A percentile compares a stretch with the other conserved stretches of the same genome.
Conservation (phyloP, 345 rosid genomes). For the Camelina laxa region DNA sequence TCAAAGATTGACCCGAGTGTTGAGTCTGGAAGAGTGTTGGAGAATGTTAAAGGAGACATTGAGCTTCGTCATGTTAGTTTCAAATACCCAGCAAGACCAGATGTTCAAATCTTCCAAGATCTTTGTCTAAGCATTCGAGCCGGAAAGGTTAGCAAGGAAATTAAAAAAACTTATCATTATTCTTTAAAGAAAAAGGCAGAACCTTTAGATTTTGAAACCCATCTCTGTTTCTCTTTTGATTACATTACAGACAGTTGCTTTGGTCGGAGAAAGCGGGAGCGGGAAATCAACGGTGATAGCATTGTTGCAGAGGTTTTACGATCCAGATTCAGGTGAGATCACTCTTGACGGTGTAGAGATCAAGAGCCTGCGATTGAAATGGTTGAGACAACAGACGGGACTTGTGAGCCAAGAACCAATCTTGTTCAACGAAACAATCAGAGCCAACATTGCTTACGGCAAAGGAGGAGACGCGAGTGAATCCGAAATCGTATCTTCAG, state of each 20-base stretch:
- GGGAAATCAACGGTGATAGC: slow-evolving; percentile 87
- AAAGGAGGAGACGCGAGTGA: slow-evolving; percentile 73
- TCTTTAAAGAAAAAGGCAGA: neutral
- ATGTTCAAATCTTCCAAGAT: slow-evolving; percentile 69
- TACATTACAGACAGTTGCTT: slow-evolving; percentile 67
- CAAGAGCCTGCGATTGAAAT: slow-evolving; percentile 57
- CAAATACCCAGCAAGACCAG: slow-evolving; percentile 81
- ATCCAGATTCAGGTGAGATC: slow-evolving; percentile 76
- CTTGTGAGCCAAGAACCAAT: slow-evolving; percentile 86
- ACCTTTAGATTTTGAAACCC: neutral
- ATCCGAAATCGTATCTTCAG: slow-evolving; percentile 73
- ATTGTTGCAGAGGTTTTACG: slow-evolving; percentile 77
- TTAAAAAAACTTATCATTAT: neutral
- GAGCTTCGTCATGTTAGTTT: slow-evolving; percentile 73
- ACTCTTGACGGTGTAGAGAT: slow-evolving; percentile 76
- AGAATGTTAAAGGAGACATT: slow-evolving; percentile 67
- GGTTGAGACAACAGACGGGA: slow-evolving; percentile 88
- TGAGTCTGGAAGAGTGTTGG: slow-evolving; percentile 63
- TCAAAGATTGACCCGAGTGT: slow-evolving; percentile 76
- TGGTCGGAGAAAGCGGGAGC: slow-evolving; percentile 91
- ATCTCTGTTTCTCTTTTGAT: neutral
- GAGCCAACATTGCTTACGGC: slow-evolving; percentile 83
- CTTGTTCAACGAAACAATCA: slow-evolving; percentile 71
- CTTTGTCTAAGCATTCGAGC: slow-evolving; percentile 66
- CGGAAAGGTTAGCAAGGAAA: slow-evolving; percentile 58